phyloP scores from a whole-genome alignment of 768 basidiomycete genomes.

The Daedalea quercina region DNA sequence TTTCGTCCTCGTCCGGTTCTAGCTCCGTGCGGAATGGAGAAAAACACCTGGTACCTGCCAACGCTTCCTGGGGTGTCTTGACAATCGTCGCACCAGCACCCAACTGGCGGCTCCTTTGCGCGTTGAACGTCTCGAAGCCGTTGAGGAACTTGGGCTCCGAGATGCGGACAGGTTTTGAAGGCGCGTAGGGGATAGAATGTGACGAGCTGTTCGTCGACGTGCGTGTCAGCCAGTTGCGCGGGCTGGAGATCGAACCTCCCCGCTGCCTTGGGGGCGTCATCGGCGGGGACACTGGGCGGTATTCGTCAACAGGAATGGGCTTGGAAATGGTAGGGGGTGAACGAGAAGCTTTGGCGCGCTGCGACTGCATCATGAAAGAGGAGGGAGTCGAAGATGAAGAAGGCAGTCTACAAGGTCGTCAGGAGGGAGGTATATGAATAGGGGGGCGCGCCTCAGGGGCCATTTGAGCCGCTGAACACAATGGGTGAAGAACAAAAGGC shows the following conservation, averaged over 20 bases:
- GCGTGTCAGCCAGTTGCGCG: slow-evolving; percentile 38
- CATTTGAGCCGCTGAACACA: slow-evolving; percentile 6
- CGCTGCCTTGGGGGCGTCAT: slow-evolving; percentile 23
- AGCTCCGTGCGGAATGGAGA: background rate
- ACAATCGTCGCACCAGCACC: slow-evolving; percentile 75
- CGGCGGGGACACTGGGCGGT: slow-evolving; percentile 22
- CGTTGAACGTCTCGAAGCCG: slow-evolving; percentile 24
- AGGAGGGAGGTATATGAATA: slow-evolving; percentile 1
- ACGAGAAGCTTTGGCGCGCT: slow-evolving; percentile 7
- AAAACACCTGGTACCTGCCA: slow-evolving; percentile 29
- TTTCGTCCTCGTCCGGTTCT: background rate
- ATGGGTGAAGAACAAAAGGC: slow-evolving; percentile 3
- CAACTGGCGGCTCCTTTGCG: slow-evolving; percentile 40
- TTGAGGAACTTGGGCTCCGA: slow-evolving; percentile 36
- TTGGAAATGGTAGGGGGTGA: slow-evolving; percentile 13
- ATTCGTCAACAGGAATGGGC: slow-evolving; percentile 10
- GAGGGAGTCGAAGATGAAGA: slow-evolving; percentile 4
- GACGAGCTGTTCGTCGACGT: slow-evolving; percentile 27
- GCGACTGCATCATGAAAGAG: slow-evolving; percentile 7
- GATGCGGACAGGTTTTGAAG: slow-evolving; percentile 34
- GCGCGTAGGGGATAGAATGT: slow-evolving; percentile 20
- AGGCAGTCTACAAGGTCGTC: background rate
- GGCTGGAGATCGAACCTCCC: slow-evolving; percentile 32
- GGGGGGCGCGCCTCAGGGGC: background rate
- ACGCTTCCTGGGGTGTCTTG: slow-evolving; percentile 73